Evolutionary conservation across 2,329 filamentous ascomycete genomes (phyloP), one percentile per base, ranked within the genome.

Genomic region (Diaporthe citriasiana): DNA sequence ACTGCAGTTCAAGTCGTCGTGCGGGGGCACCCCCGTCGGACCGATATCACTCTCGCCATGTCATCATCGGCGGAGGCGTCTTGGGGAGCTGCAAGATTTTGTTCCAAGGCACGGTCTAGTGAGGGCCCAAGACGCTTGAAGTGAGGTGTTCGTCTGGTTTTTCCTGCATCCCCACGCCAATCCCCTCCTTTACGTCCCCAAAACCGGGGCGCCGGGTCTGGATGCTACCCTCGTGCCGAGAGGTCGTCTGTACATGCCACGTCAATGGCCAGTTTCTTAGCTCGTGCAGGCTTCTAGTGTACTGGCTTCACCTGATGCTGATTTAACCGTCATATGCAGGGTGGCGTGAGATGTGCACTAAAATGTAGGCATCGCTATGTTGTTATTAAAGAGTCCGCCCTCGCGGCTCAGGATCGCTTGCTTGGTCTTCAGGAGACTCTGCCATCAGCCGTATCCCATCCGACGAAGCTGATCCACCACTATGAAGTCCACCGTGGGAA

Each of bases 111-210:
- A n/a, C 47, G n/a, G 63, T 68, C 63, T 68, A 53, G 63, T 40
- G 47, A 68, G 42, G 63, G 8, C 33, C 63, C 45, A 51, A 51
- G 63, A 33, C 33, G 27, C 63, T n/a, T n/a, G n/a, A 66, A 51
- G 45, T 51, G 45, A 66, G 45, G 63, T 66, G 63, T 51, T 66
- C 63, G 63, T 66, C 63, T 68, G 33, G 33, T 27, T 68, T 53
- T 40, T 17, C 33, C 63, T 40, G 63, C 63, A 53, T 53, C 22
- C 27, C 63, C 63, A 53, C 47, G 63, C 33, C n/a, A 22, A 68
- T 53, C 63, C 47, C 47, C 33, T 33, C 33, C 40, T 38, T 38
- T 30, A 5, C 33, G 45, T 27, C 33, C 47, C 63, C 47, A 53
- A 27, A 68, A 53, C 47, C 33, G 63, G 63, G 63, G 63, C 63